These are phyloP conservation scores for Paxillus ammoniavirescens DNA, from an alignment of 768 basidiomycete species.

Conservation along the genomic window DNA sequence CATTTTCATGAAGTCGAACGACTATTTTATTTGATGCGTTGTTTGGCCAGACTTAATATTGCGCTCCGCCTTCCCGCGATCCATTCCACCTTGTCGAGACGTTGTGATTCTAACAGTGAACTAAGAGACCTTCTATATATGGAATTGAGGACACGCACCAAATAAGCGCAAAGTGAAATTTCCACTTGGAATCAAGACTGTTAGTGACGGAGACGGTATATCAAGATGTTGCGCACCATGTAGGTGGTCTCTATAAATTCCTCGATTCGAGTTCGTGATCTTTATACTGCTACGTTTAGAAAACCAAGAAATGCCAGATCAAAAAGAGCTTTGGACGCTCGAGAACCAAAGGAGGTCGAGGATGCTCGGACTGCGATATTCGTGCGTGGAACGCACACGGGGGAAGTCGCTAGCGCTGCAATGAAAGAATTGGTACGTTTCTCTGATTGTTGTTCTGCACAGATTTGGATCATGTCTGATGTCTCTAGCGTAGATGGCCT, in stretches of 20 bases:
- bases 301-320: constrained; percentile 97
- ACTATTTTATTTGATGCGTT: too few species aligned
- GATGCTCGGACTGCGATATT: constrained; percentile 87
- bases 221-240: constrained; percentile 29
- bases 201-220: not conserved
- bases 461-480: not conserved
- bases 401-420: constrained; percentile 72
- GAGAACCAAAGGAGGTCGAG: constrained; percentile 88
- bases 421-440: constrained; percentile 86
- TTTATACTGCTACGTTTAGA: constrained; percentile 30
- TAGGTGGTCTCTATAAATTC: constrained; percentile 11
- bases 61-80: too few species aligned
- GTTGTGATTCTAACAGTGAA: not conserved
- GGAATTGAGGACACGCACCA: not conserved
- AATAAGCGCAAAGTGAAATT: not conserved
- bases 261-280: not conserved
- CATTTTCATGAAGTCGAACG: too few species aligned
- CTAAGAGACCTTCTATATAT: not conserved
- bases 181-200: not conserved
- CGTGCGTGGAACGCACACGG: constrained; percentile 84
- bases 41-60: too few species aligned
- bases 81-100: too few species aligned
- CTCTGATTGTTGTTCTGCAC: not conserved
- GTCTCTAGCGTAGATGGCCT: constrained; percentile 66
- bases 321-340: constrained; percentile 83